Percentiles rank a stretch among this genome's conserved stretches.
Evolutionary conservation across 2,329 filamentous ascomycete genomes (phyloP).

Genomic region (Raffaelea ambrosiae): DNA sequence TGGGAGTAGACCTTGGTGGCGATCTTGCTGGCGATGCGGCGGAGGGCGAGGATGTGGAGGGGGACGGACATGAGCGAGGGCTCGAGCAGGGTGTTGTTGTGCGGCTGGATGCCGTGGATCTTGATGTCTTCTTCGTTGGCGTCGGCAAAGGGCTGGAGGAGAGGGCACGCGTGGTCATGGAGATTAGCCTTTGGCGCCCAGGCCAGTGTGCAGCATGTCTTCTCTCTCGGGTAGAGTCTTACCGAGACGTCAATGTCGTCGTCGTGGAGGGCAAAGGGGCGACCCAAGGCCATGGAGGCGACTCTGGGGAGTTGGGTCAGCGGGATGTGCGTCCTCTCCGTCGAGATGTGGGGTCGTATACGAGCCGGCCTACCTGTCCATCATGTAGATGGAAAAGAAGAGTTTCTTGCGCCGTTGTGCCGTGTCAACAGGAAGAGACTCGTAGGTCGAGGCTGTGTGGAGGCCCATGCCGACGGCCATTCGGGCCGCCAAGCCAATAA

Average conservation of each 20-base stretch:
- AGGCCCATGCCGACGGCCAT: conserved; percentile 27
- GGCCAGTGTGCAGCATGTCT: too few species aligned
- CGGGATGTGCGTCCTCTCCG: too few species aligned
- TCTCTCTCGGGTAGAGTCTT: not conserved
- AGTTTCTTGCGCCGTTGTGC: conserved; percentile 30
- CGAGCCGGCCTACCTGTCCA: conserved; percentile 26
- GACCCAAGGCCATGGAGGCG: conserved; percentile 33
- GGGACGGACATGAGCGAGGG: conserved; percentile 29
- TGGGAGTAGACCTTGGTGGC: conserved; percentile 26
- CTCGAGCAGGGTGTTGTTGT: conserved; percentile 16
- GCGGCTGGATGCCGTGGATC: conserved; percentile 14
- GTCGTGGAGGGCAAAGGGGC: conserved; percentile 36
- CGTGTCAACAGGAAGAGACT: conserved; percentile 21
- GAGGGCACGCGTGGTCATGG: not conserved
- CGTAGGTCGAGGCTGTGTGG: conserved; percentile 23
- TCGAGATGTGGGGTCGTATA: too few species aligned
- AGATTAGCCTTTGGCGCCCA: too few species aligned
- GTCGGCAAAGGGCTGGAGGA: conserved; percentile 24
- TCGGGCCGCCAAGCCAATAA: conserved; percentile 33
- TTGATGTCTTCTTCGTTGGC: conserved; percentile 26
- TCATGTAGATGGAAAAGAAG: conserved; percentile 40
- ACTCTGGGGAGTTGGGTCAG: conserved; percentile 16
- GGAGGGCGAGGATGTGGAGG: conserved; percentile 30
- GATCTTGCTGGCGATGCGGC: conserved; percentile 32
- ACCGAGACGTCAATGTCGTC: conserved; percentile 31